Percentiles rank a stretch among this genome's conserved stretches.
Conservation (phyloP, 345 rosid genomes). For the Orychophragmus violaceus region DNA sequence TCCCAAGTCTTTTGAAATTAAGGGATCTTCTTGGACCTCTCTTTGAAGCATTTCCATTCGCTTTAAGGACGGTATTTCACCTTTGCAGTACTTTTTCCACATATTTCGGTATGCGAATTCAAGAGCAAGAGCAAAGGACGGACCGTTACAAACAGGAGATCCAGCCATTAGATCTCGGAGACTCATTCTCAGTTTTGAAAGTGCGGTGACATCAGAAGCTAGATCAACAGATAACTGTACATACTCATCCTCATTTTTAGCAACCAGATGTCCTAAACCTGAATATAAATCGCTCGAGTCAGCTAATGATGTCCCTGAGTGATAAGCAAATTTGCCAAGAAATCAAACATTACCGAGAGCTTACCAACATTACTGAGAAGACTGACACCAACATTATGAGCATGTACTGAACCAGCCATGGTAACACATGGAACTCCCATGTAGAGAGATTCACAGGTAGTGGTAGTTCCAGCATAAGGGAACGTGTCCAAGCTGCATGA, state of each 20-base stretch:
- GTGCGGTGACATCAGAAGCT: slow-evolving; percentile 80
- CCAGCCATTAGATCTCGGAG: slow-evolving; percentile 85
- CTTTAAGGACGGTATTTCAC: slow-evolving; percentile 72
- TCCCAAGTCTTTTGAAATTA: slow-evolving; percentile 25
- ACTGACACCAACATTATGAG: slow-evolving; percentile 97
- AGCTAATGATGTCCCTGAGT: slow-evolving; percentile 2
- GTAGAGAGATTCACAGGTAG: slow-evolving; percentile 95
- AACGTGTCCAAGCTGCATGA: slow-evolving; percentile 89
- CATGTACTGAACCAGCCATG: slow-evolving; percentile 95
- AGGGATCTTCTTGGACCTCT: slow-evolving; percentile 39
- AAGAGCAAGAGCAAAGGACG: slow-evolving; percentile 53
- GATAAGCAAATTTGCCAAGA: not conserved
- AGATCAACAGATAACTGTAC: slow-evolving; percentile 67
- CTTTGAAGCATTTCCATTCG: slow-evolving; percentile 55
- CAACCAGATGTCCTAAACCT: slow-evolving; percentile 78
- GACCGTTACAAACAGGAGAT: slow-evolving; percentile 82
- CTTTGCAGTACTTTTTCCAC: slow-evolving; percentile 87
- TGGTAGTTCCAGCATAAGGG: slow-evolving; percentile 99
- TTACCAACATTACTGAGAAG: slow-evolving; percentile 90
- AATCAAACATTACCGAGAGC: slow-evolving; percentile 6
- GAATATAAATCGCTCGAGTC: slow-evolving; percentile 21
- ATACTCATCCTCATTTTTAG: slow-evolving; percentile 86
- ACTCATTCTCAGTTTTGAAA: slow-evolving; percentile 68
- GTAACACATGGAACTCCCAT: slow-evolving; percentile 99
- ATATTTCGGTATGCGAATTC: slow-evolving; percentile 68